Evolutionary conservation across 192 early-diverging fungal genomes (phyloP).

Genomic region (Backusella morwellensis): DNA sequence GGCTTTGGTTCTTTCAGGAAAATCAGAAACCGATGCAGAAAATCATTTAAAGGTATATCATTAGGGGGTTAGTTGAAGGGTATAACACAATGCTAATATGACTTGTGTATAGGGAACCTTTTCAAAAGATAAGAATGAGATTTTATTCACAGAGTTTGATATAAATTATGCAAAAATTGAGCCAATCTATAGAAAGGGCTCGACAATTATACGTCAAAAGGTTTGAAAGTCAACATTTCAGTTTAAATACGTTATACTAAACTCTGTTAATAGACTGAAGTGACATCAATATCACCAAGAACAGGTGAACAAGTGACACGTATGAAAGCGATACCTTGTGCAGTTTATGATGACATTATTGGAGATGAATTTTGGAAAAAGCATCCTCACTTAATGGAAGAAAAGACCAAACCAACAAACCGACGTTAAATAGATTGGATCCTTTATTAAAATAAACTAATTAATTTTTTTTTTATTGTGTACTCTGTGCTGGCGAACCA

Average conservation of each 20-base stretch:
- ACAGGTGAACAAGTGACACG: conserved; percentile 37
- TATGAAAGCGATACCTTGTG: conserved; percentile 51
- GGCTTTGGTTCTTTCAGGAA: conserved; percentile 77
- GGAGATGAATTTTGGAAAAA: conserved; percentile 69
- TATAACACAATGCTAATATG: no score
- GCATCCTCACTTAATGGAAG: conserved; percentile 31
- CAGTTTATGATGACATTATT: conserved; percentile 73
- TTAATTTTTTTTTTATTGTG: no score
- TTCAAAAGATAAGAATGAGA: conserved; percentile 88
- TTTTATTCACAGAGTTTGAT: conserved; percentile 78
- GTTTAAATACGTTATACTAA: conserved; percentile 15
- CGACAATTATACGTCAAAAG: conserved; percentile 66
- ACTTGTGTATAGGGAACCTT: conserved; percentile 66
- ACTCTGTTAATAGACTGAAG: conserved; percentile 22
- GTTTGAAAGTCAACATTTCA: conserved; percentile 22
- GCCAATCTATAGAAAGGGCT: conserved; percentile 88
- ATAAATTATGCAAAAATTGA: conserved; percentile 89
- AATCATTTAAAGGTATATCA: conserved; percentile 58
- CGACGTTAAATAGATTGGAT: neutral
- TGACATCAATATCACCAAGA: conserved; percentile 14
- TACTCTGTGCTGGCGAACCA: neutral
- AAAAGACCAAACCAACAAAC: neutral
- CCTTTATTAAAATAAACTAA: neutral
- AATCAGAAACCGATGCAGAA: conserved; percentile 74
- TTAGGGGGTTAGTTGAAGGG: no score